Base-by-base conservation (phyloP, 768 basidiomycete species). In the Termitomyces bulborhizus region DNA sequence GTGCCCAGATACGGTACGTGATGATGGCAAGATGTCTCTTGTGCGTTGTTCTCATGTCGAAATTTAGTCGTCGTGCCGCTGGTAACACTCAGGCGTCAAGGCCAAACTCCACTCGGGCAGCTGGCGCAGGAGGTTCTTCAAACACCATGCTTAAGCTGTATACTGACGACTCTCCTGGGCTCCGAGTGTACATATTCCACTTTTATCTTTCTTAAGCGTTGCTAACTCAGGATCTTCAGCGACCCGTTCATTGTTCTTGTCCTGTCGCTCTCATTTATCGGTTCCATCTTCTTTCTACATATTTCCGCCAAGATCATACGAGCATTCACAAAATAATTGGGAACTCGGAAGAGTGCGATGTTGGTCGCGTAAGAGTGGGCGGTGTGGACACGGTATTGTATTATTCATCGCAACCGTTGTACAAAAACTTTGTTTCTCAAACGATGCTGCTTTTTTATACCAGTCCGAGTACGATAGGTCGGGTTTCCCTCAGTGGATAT, bases 91-190 rank as follows among this genome's bases (percentile, higher is more conserved):
- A 86, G 60, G 85, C 71, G 6, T 66, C 86, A 46, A 84, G 80
- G 69, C 93, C 94, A 26, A 94, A 93, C 68, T 95, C 93, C 1
- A 70, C 86, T 31, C 87, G 95, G 56, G 86, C 93, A 40, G 93
- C 95, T 27, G 94, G 96, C 41, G 93, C 93, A 55, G 97, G 97
- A 52, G 97, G 97, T 53, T 94, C 91, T 37, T 92, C 88, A 55
- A 96, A 93, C 76, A 99, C 97, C 55, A 98, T 99, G 97, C 83
- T 99, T 66, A 93, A 92, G 75, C 80, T 99, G 4, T 98, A 98
- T 83, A 98, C 97, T 39, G 96, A 98, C 68, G 97, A 98, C 68
- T 95, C 95, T 56, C 93, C 92, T 46, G 97, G 97, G 24, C 81
- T 99, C 53, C 85, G 94, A 80, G 93, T 99, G 97, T 98, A 69